A percentile compares a stretch with the other conserved stretches of the same genome.
Conservation (phyloP, 2,329 filamentous ascomycete genomes). For the Epichloe sibirici region DNA sequence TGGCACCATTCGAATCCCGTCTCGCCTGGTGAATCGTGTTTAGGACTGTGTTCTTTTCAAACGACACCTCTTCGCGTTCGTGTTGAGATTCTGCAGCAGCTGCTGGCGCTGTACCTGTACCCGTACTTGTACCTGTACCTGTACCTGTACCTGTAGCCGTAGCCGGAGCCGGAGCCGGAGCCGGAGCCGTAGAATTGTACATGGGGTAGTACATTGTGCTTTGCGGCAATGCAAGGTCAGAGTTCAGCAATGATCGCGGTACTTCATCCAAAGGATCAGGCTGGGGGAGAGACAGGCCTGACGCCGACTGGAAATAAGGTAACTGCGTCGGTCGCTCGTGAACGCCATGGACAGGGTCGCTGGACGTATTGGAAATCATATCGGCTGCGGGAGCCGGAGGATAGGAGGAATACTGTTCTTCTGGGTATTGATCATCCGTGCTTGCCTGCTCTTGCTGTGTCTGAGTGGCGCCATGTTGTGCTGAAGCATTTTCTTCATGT, state of each 20-base stretch:
- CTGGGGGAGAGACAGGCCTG: conserved; percentile 16
- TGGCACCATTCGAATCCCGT: background rate
- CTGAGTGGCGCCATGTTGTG: background rate
- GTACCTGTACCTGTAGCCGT: background rate
- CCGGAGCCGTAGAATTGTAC: conserved; percentile 3
- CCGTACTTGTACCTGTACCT: background rate
- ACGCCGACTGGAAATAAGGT: conserved; percentile 18
- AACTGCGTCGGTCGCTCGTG: conserved; percentile 10
- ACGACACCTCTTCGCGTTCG: background rate
- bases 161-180: background rate
- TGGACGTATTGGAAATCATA: conserved; percentile 1
- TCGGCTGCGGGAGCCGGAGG: conserved; percentile 18
- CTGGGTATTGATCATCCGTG: conserved; percentile 2
- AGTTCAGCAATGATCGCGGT: background rate
- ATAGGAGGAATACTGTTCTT: conserved; percentile 13
- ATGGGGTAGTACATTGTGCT: conserved; percentile 11
- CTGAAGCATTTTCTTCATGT: conserved; percentile 6
- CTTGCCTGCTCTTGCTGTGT: conserved; percentile 5
- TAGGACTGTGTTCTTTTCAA: background rate
- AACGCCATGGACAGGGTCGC: conserved; percentile 10
- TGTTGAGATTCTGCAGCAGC: background rate
- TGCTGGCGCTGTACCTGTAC: background rate
- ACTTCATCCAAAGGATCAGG: conserved; percentile 8
- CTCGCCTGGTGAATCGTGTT: background rate
- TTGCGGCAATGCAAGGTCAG: conserved; percentile 10